These are phyloP conservation scores for Chlorella ohadii DNA, from an alignment of 139 green algal species.

Conservation along the genomic window DNA sequence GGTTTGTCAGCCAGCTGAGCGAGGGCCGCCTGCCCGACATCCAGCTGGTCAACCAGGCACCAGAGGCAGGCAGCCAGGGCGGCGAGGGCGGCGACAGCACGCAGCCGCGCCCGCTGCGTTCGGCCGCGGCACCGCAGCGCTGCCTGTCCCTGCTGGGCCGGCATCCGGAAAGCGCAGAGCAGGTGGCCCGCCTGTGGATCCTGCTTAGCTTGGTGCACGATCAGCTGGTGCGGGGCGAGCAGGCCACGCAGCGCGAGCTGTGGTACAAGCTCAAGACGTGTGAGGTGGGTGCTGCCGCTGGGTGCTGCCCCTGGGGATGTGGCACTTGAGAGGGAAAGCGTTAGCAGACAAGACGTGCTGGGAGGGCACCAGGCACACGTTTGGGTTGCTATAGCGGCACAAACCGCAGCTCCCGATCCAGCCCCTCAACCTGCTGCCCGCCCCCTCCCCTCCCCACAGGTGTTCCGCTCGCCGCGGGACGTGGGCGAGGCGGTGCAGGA, in stretches of 20 bases:
- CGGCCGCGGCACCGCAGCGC: background rate
- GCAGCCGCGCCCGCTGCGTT: conserved; percentile 7
- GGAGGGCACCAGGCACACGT: no score
- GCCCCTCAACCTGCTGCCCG: no score
- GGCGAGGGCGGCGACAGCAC: background rate
- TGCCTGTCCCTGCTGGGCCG: conserved; percentile 29
- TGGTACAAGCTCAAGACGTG: conserved; percentile 71
- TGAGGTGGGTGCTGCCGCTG: conserved; percentile 19
- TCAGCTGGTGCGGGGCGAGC: conserved; percentile 50
- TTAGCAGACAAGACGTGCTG: no score
- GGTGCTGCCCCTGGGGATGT: background rate
- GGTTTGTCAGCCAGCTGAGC: conserved; percentile 31
- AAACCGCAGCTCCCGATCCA: no score
- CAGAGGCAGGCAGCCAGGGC: background rate
- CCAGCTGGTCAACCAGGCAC: conserved; percentile 9
- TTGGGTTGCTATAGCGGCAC: no score
- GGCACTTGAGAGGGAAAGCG: no score
- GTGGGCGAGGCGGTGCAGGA: conserved; percentile 70
- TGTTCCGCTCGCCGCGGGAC: conserved; percentile 54
- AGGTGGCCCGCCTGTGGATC: conserved; percentile 56
- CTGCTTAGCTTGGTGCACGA: conserved; percentile 67
- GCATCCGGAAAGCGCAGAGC: conserved; percentile 36
- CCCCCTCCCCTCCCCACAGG: background rate
- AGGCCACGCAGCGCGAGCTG: conserved; percentile 74
- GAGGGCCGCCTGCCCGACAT: conserved; percentile 19